A percentile compares a stretch with the other conserved stretches of the same genome.
These are phyloP conservation scores for Exophiala sideris DNA, from an alignment of 2,329 filamentous ascomycete genomes.

Conservation along the genomic window DNA sequence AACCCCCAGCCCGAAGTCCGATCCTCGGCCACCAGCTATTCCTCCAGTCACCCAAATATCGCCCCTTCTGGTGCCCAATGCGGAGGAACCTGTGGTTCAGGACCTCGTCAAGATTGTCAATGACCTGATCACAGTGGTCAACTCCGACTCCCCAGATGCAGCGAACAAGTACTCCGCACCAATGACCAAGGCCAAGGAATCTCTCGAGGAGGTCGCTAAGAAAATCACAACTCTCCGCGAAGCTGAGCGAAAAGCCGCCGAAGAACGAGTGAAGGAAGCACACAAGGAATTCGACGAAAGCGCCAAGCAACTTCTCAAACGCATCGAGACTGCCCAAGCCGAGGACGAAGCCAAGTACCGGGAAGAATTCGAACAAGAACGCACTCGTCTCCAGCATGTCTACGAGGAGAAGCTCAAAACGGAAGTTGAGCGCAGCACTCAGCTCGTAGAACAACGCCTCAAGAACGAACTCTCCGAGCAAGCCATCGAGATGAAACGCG, in stretches of 20 bases:
- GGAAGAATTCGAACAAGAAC: constrained; percentile 83
- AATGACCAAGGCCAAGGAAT: constrained; percentile 79
- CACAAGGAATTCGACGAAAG: constrained; percentile 81
- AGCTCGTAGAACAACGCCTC: constrained; percentile 77
- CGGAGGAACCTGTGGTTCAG: constrained; percentile 82
- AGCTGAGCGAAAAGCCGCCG: constrained; percentile 66
- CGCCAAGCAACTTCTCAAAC: constrained; percentile 79
- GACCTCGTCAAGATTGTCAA: constrained; percentile 94
- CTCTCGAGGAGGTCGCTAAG: constrained; percentile 71
- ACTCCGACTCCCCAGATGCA: constrained; percentile 63
- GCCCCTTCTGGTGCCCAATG: constrained; percentile 69
- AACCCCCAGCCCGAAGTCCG: constrained; percentile 30
- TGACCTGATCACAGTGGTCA: constrained; percentile 89
- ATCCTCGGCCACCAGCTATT: constrained; percentile 38
- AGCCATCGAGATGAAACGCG: constrained; percentile 79
- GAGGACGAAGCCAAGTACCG: constrained; percentile 79
- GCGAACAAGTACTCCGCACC: constrained; percentile 73
- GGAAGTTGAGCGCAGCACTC: constrained; percentile 73
- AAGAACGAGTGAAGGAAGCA: constrained; percentile 67
- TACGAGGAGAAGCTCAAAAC: constrained; percentile 78
- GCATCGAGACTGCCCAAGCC: constrained; percentile 79
- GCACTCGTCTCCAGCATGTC: constrained; percentile 69
- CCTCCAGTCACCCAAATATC: constrained; percentile 66
- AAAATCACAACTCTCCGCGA: constrained; percentile 74
- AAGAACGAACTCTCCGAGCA: constrained; percentile 87